Evolutionary conservation across 148 eudicot genomes (phyloP), one percentile per base, ranked within the genome.

Genomic region (Gaultheria prostrata): DNA sequence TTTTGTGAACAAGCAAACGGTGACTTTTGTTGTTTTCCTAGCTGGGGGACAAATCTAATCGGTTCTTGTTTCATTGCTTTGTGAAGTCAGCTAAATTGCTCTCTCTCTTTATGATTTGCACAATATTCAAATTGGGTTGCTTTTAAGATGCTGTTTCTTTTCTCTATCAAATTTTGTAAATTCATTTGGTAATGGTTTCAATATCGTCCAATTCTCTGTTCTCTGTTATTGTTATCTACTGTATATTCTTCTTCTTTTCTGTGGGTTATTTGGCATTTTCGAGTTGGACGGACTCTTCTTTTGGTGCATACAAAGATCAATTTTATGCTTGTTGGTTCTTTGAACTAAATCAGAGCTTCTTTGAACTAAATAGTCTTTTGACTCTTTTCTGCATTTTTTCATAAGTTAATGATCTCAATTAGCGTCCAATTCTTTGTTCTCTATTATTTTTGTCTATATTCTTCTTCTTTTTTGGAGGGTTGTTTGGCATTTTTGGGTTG

Each of bases 1-100:
- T 63, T 67, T 33, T 81, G 14, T 49, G 63, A 45, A 79, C 82
- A 51, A 75, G 13, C 33, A 13, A 39, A 72, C 43, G 70, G 76
- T 61, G 76, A 8, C 13, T 10, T 61, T 74, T 75, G 75, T 74
- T 80, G 75, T 75, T 80, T 57, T 74, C 74, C 49, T 75, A 46
- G 78, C 72, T 57, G 26, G 46, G 50, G 50, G 61, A 71, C 76
- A 46, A 80, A 49, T 85, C 39, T 32, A 71, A 54, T 59, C 12
- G 6, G 43, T 2, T 76, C 11, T 78, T 72, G 32, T 46, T 63
- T 78, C 51, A 15, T 80, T 45, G 70, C 78, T 46, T 39, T 1
- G 35, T 80, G 18, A 15, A 71, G 3, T 77, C 45, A 28, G 57
- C 51, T 57, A 15, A 74, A 24, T 75, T 20, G 24, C 48, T 54